phyloP scores from a whole-genome alignment of 441 rosid genomes.

The Euphorbia schlechtendalii region DNA sequence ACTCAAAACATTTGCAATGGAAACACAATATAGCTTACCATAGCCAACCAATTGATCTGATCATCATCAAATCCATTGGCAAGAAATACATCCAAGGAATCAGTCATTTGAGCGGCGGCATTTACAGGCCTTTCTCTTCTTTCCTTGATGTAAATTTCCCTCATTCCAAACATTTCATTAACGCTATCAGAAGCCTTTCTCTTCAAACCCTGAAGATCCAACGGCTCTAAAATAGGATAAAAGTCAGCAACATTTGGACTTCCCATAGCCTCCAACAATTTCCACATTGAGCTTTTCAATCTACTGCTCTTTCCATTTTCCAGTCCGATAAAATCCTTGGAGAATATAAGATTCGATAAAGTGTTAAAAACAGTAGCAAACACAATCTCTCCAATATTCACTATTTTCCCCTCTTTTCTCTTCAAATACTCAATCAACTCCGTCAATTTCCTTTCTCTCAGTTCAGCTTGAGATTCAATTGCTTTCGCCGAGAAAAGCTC shows the following conservation, averaged over 20 bases:
- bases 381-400: conserved; percentile 21
- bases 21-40: too few relatives aligned
- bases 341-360: conserved; percentile 16
- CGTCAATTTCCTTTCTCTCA: too few relatives aligned
- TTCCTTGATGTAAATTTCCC: conserved; percentile 24
- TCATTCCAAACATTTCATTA: conserved; percentile 9
- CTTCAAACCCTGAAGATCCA: conserved; percentile 28
- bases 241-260: conserved; percentile 8
- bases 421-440: conserved; percentile 3
- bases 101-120: background rate
- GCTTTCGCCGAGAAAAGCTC: too few relatives aligned
- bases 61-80: background rate
- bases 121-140: conserved; percentile 19
- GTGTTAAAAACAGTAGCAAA: conserved; percentile 22
- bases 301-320: conserved; percentile 5
- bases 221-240: background rate
- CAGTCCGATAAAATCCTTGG: background rate
- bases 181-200: conserved; percentile 8
- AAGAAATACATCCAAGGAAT: background rate
- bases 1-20: too few relatives aligned
- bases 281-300: conserved; percentile 17
- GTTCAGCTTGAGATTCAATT: background rate
- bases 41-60: background rate
- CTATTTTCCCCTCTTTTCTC: conserved; percentile 16
- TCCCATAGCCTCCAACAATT: conserved; percentile 11